Evolutionary conservation across 2,329 filamentous ascomycete genomes (phyloP), one percentile per base, ranked within the genome.

Genomic region (Zasmidium angulare): DNA sequence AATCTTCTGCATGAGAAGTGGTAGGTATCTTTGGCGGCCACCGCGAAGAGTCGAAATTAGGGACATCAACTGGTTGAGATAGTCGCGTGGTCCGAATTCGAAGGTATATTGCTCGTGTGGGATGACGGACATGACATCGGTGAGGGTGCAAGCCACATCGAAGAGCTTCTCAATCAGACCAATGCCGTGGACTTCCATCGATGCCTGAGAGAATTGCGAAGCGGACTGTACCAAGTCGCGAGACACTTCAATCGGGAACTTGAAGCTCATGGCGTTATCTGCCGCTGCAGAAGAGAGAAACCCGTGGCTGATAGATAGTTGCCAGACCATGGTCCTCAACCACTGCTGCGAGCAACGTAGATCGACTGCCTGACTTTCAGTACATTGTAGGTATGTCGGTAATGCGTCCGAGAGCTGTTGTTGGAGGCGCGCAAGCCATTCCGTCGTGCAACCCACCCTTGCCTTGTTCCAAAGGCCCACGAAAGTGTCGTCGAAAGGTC

Each of bases 141-240:
- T 88, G 62, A 95, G 79, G 17, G 87, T 86, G 72, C 84, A 89
- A 12, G 89, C 86, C 36, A 93, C 84, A 65, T 93, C 89, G 67
- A 95, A 84, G 12, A 96, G 77, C 71, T 93, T 93, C 71, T 93
- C 90, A 61, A 95, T 86, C 84, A 96, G 74, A 23, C 89, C 89
- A 43, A 90, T 83, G 19, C 88, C 89, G 64, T 93, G 82, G 2
- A 93, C 79, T 63, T 93, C 90, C 78, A 91, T 87, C 47, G 86
- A 86, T 64, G 87, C 82, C 36, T 85, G 85, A 0, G 88, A 87
- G 68, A 95, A 89, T 55, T 89, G 85, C 17, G 86, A 85, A 3
- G 89, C 87, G 75, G 93, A 85, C 12, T 76, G 74, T 0, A 84
- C 76, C 1, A 86, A 79, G 51, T 85, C 84, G 50, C 83, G 76